Base-by-base conservation (phyloP, 257 asterid genomes). In the Ligustrum vulgare region DNA sequence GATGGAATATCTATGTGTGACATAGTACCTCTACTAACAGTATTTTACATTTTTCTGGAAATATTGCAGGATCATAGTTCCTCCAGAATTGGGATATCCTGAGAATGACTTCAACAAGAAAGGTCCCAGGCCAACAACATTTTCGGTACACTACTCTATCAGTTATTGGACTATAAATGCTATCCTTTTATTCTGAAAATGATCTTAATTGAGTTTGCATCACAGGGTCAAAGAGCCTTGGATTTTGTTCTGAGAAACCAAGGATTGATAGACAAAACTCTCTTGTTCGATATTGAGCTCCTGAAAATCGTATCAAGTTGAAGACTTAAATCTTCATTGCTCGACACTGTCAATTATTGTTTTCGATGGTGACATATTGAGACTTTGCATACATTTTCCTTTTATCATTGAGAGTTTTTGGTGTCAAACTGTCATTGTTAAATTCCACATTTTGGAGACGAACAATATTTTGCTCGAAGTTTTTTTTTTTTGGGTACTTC, bases 41-140 rank as follows among this genome's bases (percentile, higher is more conserved):
- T 32, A 22, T 63, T 41, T 82, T 32, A 83, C 70, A 76, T 32
- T 65, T 33, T 56, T 8, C 39, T 77, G 71, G 33, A 51, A 71
- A 37, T 69, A 37, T 67, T 80, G 72, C 91, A 92, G 99, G 91
- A 89, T 92, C 43, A 58, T 92, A 64, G 99, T 92, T 70, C 99
- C 99, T 69, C 99, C 98, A 49, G 99, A 94, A 72, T 82, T 94
- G 69, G 99, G 99, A 78, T 94, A 92, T 82, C 98, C 98, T 20
- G 98, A 92, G 47, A 85, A 88, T 78, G 97, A 94, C 88, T 92
- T 20, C 90, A 89, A 91, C 93, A 94, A 88, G 92, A 88, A 89
- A 86, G 98, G 98, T 80, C 99, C 99, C 39, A 85, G 91, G 76
- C 99, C 99, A 85, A 88, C 98, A 7, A 92, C 99, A 23, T 94